Evolutionary conservation across 768 basidiomycete species (phyloP).

Genomic region (Boletus subparvulus): DNA sequence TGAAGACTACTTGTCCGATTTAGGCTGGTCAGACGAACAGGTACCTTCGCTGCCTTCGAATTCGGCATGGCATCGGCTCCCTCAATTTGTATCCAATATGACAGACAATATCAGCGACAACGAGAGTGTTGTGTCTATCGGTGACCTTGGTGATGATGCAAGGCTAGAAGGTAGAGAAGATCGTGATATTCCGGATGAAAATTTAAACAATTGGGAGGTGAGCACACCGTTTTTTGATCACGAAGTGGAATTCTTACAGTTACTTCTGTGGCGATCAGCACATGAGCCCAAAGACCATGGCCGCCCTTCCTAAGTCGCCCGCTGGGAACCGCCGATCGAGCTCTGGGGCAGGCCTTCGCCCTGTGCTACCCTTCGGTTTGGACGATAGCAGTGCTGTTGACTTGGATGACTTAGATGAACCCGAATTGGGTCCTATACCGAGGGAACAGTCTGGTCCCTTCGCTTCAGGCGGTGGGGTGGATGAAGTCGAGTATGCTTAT

Average conservation of each 20-base stretch:
- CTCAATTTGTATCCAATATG: constrained; percentile 74
- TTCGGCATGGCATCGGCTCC: constrained; percentile 84
- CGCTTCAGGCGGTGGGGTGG: constrained; percentile 77
- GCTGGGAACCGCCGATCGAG: constrained; percentile 79
- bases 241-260: background rate
- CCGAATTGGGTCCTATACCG: constrained; percentile 73
- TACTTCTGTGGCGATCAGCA: constrained; percentile 50
- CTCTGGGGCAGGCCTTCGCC: constrained; percentile 80
- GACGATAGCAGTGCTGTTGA: constrained; percentile 76
- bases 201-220: constrained; percentile 96
- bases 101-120: constrained; percentile 91
- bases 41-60: constrained; percentile 35
- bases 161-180: constrained; percentile 66
- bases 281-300: constrained; percentile 95
- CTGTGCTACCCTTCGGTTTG: constrained; percentile 74
- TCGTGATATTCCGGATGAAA: constrained; percentile 67
- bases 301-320: constrained; percentile 88
- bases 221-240: constrained; percentile 24
- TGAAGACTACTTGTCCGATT: constrained; percentile 90
- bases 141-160: constrained; percentile 80
- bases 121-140: constrained; percentile 89
- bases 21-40: constrained; percentile 70
- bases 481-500: constrained; percentile 88
- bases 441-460: constrained; percentile 74
- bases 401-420: constrained; percentile 68